Conservation (phyloP, 805 yeast genomes). For the Candida loeiensis region DNA sequence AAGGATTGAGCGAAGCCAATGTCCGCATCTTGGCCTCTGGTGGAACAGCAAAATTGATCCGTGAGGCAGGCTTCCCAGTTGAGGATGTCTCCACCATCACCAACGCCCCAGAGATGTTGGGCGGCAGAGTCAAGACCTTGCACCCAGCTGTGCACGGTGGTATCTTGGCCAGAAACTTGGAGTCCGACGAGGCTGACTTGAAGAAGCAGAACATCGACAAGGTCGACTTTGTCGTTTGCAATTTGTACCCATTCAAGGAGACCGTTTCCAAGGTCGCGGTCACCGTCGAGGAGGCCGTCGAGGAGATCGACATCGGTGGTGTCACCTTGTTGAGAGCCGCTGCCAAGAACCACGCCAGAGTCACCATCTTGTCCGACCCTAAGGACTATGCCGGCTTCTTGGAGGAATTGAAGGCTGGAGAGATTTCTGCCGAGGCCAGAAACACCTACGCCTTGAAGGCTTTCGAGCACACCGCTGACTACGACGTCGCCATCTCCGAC, state of each 20-base stretch:
- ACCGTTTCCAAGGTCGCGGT: slow-evolving; percentile 94
- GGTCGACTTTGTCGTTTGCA: slow-evolving; percentile 96
- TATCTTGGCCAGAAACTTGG: slow-evolving; percentile 90
- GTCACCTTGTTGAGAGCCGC: slow-evolving; percentile 97
- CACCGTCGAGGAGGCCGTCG: slow-evolving; percentile 95
- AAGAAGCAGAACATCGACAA: slow-evolving; percentile 87
- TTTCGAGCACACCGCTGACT: slow-evolving; percentile 97
- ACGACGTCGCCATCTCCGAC: slow-evolving; percentile 93
- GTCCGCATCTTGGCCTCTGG: slow-evolving; percentile 96
- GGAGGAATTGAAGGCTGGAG: slow-evolving; percentile 79
- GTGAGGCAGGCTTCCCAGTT: slow-evolving; percentile 98
- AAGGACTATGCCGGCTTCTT: slow-evolving; percentile 84
- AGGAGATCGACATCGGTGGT: slow-evolving; percentile 96
- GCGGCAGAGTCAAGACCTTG: slow-evolving; percentile 96
- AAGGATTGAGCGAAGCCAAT: slow-evolving; percentile 83
- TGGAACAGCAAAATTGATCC: slow-evolving; percentile 90
- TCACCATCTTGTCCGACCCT: slow-evolving; percentile 93
- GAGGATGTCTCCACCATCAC: slow-evolving; percentile 94
- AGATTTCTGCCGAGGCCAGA: slow-evolving; percentile 67
- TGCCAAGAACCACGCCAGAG: slow-evolving; percentile 96
- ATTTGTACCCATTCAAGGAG: slow-evolving; percentile 96
- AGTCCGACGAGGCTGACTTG: slow-evolving; percentile 85
- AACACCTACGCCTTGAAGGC: slow-evolving; percentile 91
- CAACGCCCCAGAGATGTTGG: slow-evolving; percentile 98
- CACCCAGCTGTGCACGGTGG: slow-evolving; percentile 99